Conservation (phyloP, 176 grass and related monocot genomes). For the Cocos nucifera region DNA sequence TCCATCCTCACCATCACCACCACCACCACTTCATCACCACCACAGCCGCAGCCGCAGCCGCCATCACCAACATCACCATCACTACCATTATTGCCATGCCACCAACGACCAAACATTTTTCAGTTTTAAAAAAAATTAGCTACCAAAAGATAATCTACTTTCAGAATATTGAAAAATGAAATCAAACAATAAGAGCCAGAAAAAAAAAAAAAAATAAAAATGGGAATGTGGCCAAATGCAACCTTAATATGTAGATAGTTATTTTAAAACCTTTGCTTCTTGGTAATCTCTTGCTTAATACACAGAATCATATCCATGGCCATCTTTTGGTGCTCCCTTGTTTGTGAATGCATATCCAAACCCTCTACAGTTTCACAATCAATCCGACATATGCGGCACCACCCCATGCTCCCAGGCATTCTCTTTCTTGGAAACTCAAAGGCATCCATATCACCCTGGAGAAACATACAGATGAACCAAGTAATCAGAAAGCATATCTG, state of each 20-base stretch:
- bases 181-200: too few relatives aligned
- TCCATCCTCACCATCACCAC: too few relatives aligned
- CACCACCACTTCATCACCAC: too few relatives aligned
- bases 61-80: too few relatives aligned
- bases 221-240: too few relatives aligned
- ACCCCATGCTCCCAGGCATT: slow-evolving; percentile 36
- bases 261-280: slow-evolving; percentile 47
- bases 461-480: background rate
- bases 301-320: slow-evolving; percentile 76
- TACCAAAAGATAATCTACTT: slow-evolving; percentile 18
- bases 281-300: slow-evolving; percentile 77
- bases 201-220: too few relatives aligned
- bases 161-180: too few relatives aligned
- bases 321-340: slow-evolving; percentile 80
- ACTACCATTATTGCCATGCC: too few relatives aligned
- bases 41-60: too few relatives aligned
- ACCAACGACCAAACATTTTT: too few relatives aligned
- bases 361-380: slow-evolving; percentile 72
- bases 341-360: slow-evolving; percentile 73
- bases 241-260: too few relatives aligned
- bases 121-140: slow-evolving; percentile 13
- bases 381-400: slow-evolving; percentile 83
- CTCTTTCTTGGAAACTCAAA: slow-evolving; percentile 44
- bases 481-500: slow-evolving; percentile 7
- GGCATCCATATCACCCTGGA: slow-evolving; percentile 20